Base-by-base conservation (phyloP, 2,329 filamentous ascomycete species). In the Monosporascus sp. region DNA sequence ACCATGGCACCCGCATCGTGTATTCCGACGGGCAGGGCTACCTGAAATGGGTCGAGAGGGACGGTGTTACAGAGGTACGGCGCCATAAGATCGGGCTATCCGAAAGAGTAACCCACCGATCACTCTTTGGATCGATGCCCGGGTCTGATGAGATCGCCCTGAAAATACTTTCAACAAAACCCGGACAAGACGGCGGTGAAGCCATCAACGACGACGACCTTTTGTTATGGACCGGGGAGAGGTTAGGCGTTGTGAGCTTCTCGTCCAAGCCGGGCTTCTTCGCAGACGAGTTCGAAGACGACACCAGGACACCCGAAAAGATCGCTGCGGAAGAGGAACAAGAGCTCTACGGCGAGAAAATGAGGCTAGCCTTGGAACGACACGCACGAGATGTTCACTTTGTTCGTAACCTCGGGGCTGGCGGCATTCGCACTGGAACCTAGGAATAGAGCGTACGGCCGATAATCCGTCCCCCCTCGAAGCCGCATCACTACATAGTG, bases 31-130 rank as follows among this genome's bases (percentile, higher is more conserved):
- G 88, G 1, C 84, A 90, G 24, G 93, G 93, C 0, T 84, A 87
- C 49, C 70, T 97, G 58, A 93, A 91, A 68, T 97, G 93, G 92
- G 84, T 95, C 45, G 93, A 97, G 70, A 79, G 92, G 37, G 91
- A 97, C 64, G 91, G 89, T 1, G 76, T 78, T 55, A 85, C 81
- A 6, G 81, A 85, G 60, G 78, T 80, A 43, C 74, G 82, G 49
- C 70, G 73, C 57, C 72, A 78, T 56, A 77, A 73, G 59, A 78
- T 86, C 27, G 81, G 83, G 2, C 75, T 82, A 54, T 80, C 78
- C 61, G 77, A 81, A 55, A 63, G 69, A 48, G 66, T 71, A 26
- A 72, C 73, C 44, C 71, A 73, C 8, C 67, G 70, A 8, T 81
- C 78, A 9, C 71, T 81, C 26, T 85, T 81, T 64, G 74, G 70